A percentile compares a stretch with the other conserved stretches of the same genome.
Conservation (phyloP, 2,329 filamentous ascomycete genomes). For the Penicillium corylophilum region DNA sequence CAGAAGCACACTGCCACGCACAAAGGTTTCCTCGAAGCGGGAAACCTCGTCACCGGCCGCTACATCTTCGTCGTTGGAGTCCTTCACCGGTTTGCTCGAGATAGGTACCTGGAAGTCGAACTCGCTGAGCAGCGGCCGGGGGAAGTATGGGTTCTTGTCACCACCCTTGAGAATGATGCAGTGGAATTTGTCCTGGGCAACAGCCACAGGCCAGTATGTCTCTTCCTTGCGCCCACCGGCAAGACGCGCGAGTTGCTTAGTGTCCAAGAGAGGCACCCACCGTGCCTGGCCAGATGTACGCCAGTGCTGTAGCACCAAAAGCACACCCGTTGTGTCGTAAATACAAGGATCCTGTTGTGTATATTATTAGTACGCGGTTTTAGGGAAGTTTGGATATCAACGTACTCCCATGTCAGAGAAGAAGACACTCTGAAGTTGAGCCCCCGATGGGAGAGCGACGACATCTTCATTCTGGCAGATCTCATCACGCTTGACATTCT, state of each 20-base stretch:
- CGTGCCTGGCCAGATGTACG: constrained; percentile 77
- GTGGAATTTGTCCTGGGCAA: constrained; percentile 88
- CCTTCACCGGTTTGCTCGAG: constrained; percentile 52
- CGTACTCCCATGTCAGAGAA: constrained; percentile 86
- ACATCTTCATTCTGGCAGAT: constrained; percentile 93
- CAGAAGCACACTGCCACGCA: constrained; percentile 70
- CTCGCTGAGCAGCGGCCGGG: constrained; percentile 82
- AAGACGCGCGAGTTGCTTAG: constrained; percentile 75
- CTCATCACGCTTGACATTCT: constrained; percentile 90
- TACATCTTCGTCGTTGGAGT: constrained; percentile 36
- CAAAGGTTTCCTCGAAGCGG: constrained; percentile 75
- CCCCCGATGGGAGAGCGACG: constrained; percentile 75
- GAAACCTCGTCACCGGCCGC: constrained; percentile 34
- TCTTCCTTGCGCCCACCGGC: constrained; percentile 83
- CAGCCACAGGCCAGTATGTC: constrained; percentile 91
- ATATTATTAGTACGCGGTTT: constrained; percentile 5
- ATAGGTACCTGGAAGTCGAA: constrained; percentile 90
- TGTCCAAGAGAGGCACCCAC: constrained; percentile 93
- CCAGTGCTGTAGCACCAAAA: constrained; percentile 90
- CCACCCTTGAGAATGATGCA: constrained; percentile 98
- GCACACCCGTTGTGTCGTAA: constrained; percentile 87
- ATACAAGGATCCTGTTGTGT: constrained; percentile 77
- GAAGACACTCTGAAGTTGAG: constrained; percentile 76
- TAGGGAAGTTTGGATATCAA: not conserved
- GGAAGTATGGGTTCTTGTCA: constrained; percentile 91